These are phyloP conservation scores for Ceriops decandra DNA, from an alignment of 345 rosid species.

Conservation along the genomic window DNA sequence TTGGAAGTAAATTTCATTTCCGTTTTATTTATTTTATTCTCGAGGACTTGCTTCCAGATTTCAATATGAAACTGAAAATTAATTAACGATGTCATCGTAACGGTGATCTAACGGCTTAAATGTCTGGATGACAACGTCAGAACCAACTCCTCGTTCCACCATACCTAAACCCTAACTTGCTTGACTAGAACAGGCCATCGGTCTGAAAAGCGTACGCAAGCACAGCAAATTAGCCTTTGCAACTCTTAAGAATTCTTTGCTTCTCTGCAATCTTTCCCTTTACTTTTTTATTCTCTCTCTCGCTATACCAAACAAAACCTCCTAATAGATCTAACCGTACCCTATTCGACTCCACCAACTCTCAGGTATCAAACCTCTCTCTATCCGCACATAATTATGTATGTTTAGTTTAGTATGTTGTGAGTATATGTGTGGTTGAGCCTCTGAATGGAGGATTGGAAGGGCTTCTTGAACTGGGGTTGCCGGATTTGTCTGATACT, in stretches of 20 bases:
- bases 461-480: conserved; percentile 1
- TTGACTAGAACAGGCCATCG: conserved; percentile 1
- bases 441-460: background rate
- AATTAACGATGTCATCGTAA: too few species aligned
- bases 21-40: too few species aligned
- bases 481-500: background rate
- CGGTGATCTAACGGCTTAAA: background rate
- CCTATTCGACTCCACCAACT: background rate
- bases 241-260: conserved; percentile 17
- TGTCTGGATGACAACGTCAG: background rate
- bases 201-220: background rate
- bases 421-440: background rate
- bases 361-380: background rate
- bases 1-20: too few species aligned
- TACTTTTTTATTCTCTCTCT: background rate
- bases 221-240: background rate
- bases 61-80: too few species aligned
- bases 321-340: background rate
- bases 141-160: background rate
- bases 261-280: conserved; percentile 8
- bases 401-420: background rate
- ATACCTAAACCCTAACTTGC: background rate
- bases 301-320: background rate
- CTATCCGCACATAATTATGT: background rate
- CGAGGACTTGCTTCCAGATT: too few species aligned